Base-by-base conservation (phyloP, 2,329 filamentous ascomycete species). In the Dactylellina haptotyla region DNA sequence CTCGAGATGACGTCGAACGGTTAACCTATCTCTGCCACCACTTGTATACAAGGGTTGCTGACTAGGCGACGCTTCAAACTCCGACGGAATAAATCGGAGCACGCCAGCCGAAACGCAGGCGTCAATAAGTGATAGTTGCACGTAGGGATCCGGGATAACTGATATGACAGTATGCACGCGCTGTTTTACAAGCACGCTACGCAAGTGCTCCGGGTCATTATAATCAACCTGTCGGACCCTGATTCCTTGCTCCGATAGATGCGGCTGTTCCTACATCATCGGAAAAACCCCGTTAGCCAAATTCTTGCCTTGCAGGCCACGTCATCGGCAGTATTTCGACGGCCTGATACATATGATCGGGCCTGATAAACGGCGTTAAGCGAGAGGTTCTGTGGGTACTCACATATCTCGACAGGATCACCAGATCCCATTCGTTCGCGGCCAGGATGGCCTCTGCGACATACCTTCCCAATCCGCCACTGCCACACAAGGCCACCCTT, bases 321-420 rank as follows among this genome's bases (percentile, higher is more conserved):
- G 69, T 73, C 69, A 73, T 73, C 67, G 59, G 39, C 46, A 20
- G 26, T 20, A 5, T 26, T 14, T 48, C n/a, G 25, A 18, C 9
- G 56, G n/a, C 43, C 34, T 56, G n/a, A n/a, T 23, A 41, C 20
- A n/a, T n/a, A n/a, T n/a, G n/a, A n/a, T 3, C 53, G 20, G 62
- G 32, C 48, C 57, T 20, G 57, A 63, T 63, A 64, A 39, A 48
- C 58, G 51, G n/a, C 16, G 10, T 30, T 73, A 73, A 73, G 69
- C 69, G 69, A 73, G 54, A 53, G 41, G 54, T 46, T 56, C 51
- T 46, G 57, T 46, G 26, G 53, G 58, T 67, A 67, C 64, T 53
- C 67, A 78, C 77, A 77, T 73, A 67, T 56, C 77, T 67, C 20
- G 77, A 78, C 34, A 78, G 57, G 28, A 78, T 71, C 37, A 78